Evolutionary conservation across 2,329 filamentous ascomycete species (phyloP), one percentile per base, ranked within the genome.

Genomic region (Epichloe bromicola): DNA sequence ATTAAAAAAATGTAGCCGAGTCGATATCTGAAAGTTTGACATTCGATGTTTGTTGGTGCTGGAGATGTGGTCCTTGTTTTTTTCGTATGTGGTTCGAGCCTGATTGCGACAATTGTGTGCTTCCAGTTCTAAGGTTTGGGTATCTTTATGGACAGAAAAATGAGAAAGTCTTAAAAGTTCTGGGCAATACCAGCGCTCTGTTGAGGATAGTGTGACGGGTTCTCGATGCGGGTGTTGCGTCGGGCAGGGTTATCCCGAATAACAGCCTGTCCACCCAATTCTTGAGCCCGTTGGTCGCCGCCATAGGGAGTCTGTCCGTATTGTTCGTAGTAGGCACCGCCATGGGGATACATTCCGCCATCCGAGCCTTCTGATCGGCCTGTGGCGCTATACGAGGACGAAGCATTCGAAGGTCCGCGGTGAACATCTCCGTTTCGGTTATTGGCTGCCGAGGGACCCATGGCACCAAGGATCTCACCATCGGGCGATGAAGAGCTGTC

Each of bases 101-200:
- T 26, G 12, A 11, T 42, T 42, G 19, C n/a, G 40, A 42, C n/a
- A 42, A 5, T 11, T 30, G 19, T 42, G n/a, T 42, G 40, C 39
- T 41, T 41, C 15, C 17, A 42, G 11, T 33, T 49, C 34, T 15
- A 43, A 49, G 34, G 51, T 44, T 19, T 34, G 42, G 48, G 45
- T 40, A 49, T 53, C 48, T 47, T 12, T 40, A 23, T 42, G n/a
- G 40, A 51, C 36, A 38, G 42, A 54, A 37, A 51, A 55, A 56
- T 56, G 36, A 26, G 44, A 37, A 46, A 46, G n/a, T 36, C n/a
- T 30, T 23, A 47, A 62, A 98, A 98, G 68, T 98, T 98, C 70
- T 97, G 93, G 34, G 93, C 87, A 61, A 98, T 96, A 53, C 93
- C 93, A 39, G 88, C 88, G 61, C 87, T 95, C 72, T 95, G 89